phyloP scores from a whole-genome alignment of 176 grass and related monocot genomes.

The Oropetium thomaeum region DNA sequence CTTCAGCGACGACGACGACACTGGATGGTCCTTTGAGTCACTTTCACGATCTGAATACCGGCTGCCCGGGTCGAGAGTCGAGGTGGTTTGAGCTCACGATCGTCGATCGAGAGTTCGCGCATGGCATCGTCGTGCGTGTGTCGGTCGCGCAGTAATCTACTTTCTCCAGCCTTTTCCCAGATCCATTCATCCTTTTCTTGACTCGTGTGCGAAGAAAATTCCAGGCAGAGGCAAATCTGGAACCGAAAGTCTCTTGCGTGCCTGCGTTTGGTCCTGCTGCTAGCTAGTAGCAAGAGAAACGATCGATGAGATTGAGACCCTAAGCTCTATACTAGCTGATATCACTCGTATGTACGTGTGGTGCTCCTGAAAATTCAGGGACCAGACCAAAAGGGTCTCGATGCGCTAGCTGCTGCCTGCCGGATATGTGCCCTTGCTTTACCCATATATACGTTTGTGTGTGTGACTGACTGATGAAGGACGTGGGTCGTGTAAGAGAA shows the following conservation, averaged over 20 bases:
- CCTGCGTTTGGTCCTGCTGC: not conserved
- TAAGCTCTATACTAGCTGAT: not conserved
- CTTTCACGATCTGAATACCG: conserved; percentile 3
- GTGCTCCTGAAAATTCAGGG: not conserved
- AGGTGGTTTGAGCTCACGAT: not conserved
- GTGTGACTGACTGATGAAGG: not conserved
- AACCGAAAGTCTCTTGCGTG: not conserved
- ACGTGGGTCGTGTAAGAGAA: not conserved
- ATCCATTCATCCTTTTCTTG: not conserved
- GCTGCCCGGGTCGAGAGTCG: not conserved
- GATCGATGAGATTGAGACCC: not conserved
- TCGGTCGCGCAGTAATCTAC: not conserved
- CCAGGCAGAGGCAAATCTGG: not conserved
- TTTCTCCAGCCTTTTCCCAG: not conserved
- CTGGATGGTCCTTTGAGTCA: conserved; percentile 20
- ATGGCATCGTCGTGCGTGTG: not conserved
- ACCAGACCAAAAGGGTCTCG: not conserved
- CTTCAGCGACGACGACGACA: too few species aligned
- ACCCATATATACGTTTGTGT: not conserved
- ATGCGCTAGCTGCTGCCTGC: not conserved
- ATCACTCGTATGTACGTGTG: not conserved
- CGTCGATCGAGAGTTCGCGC: not conserved
- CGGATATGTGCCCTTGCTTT: not conserved
- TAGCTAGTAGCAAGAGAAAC: too few species aligned
- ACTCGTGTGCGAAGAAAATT: not conserved